These are phyloP conservation scores for Setaria italica DNA, from an alignment of 202 grass and related monocot genomes.

Conservation along the genomic window DNA sequence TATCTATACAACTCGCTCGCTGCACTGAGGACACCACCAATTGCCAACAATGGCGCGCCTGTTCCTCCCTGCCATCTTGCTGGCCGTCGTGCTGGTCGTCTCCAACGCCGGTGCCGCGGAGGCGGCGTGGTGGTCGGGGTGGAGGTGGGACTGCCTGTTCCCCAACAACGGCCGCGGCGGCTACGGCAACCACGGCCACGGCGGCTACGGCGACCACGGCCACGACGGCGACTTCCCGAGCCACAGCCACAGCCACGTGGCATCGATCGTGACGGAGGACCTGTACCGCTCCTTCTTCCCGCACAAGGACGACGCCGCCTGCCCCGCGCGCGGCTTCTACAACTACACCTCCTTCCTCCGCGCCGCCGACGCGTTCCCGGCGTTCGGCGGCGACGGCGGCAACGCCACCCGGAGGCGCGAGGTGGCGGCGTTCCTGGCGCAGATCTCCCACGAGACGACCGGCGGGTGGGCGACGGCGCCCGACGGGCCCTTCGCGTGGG, in stretches of 20 bases:
- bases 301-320: constrained; percentile 75
- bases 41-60: constrained; percentile 8
- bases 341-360: constrained; percentile 63
- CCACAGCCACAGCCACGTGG: not conserved
- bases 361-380: constrained; percentile 56
- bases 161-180: not conserved
- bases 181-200: not conserved
- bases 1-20: not conserved
- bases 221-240: not conserved
- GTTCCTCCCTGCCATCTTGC: not conserved
- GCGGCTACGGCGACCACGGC: not conserved
- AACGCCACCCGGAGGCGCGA: constrained; percentile 31
- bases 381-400: constrained; percentile 42
- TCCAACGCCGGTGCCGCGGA: constrained; percentile 3
- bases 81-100: not conserved
- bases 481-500: constrained; percentile 74
- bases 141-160: not conserved
- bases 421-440: constrained; percentile 68
- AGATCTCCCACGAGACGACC: constrained; percentile 69
- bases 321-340: constrained; percentile 77
- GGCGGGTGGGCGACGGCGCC: constrained; percentile 78
- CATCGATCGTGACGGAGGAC: constrained; percentile 58
- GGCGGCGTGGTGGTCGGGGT: not conserved
- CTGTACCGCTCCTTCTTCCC: constrained; percentile 53
- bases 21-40: not conserved